phyloP scores from a whole-genome alignment of 805 yeast genomes.

The Wickerhamiella domercqiae region DNA sequence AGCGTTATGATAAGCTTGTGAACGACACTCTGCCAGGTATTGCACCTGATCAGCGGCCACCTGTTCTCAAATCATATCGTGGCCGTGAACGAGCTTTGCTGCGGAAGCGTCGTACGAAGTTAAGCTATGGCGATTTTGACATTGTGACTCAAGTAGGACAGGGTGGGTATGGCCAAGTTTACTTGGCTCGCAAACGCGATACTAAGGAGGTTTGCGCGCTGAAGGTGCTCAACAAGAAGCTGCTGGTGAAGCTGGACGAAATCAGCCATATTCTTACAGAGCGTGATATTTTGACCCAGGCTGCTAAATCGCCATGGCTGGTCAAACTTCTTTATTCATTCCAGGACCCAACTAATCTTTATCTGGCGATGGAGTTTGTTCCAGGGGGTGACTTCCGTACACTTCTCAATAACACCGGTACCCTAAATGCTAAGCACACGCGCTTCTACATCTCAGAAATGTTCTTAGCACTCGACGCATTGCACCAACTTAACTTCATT shows the following conservation, averaged over 20 bases:
- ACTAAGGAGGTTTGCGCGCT: conserved; percentile 91
- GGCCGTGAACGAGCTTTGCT: conserved; percentile 73
- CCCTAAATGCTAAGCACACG: conserved; percentile 85
- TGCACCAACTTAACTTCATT: conserved; percentile 89
- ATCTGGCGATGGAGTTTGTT: conserved; percentile 97
- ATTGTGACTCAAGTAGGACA: conserved; percentile 98
- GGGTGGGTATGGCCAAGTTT: conserved; percentile 99
- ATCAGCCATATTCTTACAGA: conserved; percentile 92
- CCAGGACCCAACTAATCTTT: conserved; percentile 80
- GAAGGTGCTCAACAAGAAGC: conserved; percentile 75
- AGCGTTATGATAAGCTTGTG: conserved; percentile 60
- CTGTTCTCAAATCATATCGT: conserved; percentile 62
- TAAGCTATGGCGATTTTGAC: conserved; percentile 88
- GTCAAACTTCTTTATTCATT: conserved; percentile 88
- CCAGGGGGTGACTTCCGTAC: conserved; percentile 99
- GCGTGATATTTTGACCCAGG: conserved; percentile 81
- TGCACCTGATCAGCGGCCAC: conserved; percentile 29
- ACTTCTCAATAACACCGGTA: conserved; percentile 80
- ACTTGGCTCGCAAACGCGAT: conserved; percentile 82
- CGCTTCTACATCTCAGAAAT: conserved; percentile 89
- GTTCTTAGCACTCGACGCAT: conserved; percentile 87
- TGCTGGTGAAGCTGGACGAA: conserved; percentile 79
- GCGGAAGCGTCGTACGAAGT: conserved; percentile 79
- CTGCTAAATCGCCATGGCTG: conserved; percentile 89
- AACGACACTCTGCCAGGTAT: conserved; percentile 26